Base-by-base conservation (phyloP, 257 asterid species). In the Voacanga thouarsii region DNA sequence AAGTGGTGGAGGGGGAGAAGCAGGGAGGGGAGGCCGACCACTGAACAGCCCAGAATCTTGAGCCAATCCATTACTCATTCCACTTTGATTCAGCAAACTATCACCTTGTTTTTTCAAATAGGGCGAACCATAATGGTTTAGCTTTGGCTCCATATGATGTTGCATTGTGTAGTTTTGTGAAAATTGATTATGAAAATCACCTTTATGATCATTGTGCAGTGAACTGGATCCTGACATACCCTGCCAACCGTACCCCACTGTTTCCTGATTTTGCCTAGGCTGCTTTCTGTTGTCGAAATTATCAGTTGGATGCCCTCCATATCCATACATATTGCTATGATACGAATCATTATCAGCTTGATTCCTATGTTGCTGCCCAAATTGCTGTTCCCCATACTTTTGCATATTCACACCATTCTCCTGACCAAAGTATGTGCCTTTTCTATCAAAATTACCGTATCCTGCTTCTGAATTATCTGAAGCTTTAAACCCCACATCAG, bases 1-100 rank as follows among this genome's bases (percentile, higher is more conserved):
- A 71, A 86, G 88, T 5, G 96, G 91, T 12, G 94, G 96, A 24
- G 96, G 92, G 12, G 97, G 98, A 4, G 96, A 87, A 33, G 85
- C 69, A 57, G 94, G 97, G 56, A 92, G 96, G 26, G 98, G 96
- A 68, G 94, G 96, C 82, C 83, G 96, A 39, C 80, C 84, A 79
- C 63, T 79, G 44, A 80, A 82, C 81, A 82, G 81, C 71, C 50
- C 81, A 43, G 69, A 43, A 26, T 70, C 82, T 77, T 64, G 87
- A 57, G 50, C 9, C 26, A 70, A 65, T 61, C 61, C 78, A 79
- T 75, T 76, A 80, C 65, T 78, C 28, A 14, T 41, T 60, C 75
- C 81, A 71, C 75, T 65, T 53, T 63, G 83, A 73, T 72, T 76
- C 10, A 77, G 55, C 65, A 80, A 78, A 78, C 80, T 74, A 74